phyloP scores from a whole-genome alignment of 169 alveolate genomes.

The Plasmodium inui region DNA sequence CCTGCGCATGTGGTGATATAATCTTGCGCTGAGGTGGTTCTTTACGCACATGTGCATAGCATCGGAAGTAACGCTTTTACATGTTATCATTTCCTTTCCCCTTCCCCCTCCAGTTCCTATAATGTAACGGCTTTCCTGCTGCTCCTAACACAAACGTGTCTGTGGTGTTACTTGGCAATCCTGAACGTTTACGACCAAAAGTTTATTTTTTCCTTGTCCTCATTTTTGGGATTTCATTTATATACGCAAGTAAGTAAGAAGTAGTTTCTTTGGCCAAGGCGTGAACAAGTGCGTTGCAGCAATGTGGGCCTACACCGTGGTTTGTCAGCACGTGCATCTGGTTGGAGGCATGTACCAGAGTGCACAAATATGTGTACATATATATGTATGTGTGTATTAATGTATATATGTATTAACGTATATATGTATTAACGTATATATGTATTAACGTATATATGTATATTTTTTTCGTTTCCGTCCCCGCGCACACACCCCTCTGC shows the following conservation, averaged over 20 bases:
- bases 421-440: not conserved
- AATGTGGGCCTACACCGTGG: not conserved
- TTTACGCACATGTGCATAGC: not conserved
- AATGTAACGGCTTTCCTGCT: slow-evolving; percentile 66
- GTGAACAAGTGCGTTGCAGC: not conserved
- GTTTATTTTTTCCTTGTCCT: slow-evolving; percentile 39
- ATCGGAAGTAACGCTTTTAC: not conserved
- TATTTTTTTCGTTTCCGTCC: not conserved
- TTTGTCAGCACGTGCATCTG: not conserved
- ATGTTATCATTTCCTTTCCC: not conserved
- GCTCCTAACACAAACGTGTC: slow-evolving; percentile 60
- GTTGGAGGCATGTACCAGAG: not conserved
- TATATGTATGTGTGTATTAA: not conserved
- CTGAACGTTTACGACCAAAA: slow-evolving; percentile 61
- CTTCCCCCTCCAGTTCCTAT: slow-evolving; percentile 25
- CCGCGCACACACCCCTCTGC: not conserved
- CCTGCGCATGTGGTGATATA: not conserved
- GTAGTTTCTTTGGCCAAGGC: not conserved
- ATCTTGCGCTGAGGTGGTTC: not conserved
- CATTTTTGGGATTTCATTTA: slow-evolving; percentile 69
- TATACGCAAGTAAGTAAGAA: slow-evolving; percentile 54
- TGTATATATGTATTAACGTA: not conserved
- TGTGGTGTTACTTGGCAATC: slow-evolving; percentile 68
- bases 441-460: not conserved
- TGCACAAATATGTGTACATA: not conserved